phyloP scores from a whole-genome alignment of 352 stramenopile species.

The Pythium graminicola region DNA sequence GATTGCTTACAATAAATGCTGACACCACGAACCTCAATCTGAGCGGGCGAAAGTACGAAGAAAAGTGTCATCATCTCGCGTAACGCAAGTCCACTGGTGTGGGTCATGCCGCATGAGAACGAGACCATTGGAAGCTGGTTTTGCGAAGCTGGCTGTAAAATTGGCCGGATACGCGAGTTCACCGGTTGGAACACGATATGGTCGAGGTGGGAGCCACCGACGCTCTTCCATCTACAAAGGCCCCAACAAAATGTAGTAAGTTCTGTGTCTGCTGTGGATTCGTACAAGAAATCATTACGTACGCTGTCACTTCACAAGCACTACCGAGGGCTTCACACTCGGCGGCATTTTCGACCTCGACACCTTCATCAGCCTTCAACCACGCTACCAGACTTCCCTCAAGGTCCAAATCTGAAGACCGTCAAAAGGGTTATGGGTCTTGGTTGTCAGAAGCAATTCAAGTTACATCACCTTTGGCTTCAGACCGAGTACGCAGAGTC shows the following conservation, averaged over 20 bases:
- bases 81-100: slow-evolving; percentile 25
- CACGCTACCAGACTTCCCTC: slow-evolving; percentile 33
- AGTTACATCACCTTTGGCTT: too few relatives aligned
- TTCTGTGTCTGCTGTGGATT: background rate
- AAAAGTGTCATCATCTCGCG: slow-evolving; percentile 61
- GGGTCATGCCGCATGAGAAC: slow-evolving; percentile 43
- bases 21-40: slow-evolving; percentile 32
- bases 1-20: too few relatives aligned
- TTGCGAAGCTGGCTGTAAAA: slow-evolving; percentile 26
- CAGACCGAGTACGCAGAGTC: too few relatives aligned
- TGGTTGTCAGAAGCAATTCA: too few relatives aligned
- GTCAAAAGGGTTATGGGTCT: too few relatives aligned
- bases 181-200: slow-evolving; percentile 15
- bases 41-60: slow-evolving; percentile 44
- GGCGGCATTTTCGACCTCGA: slow-evolving; percentile 34
- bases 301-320: slow-evolving; percentile 42
- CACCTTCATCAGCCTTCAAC: slow-evolving; percentile 44
- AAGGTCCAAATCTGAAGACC: slow-evolving; percentile 13
- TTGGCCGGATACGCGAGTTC: slow-evolving; percentile 15
- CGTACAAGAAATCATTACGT: background rate
- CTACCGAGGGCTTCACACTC: slow-evolving; percentile 32
- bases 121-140: slow-evolving; percentile 32
- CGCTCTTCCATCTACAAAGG: slow-evolving; percentile 16
- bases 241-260: background rate
- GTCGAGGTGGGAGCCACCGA: background rate